Evolutionary conservation across 352 stramenopile species (phyloP).

Genomic region (Phytophthora rubi): DNA sequence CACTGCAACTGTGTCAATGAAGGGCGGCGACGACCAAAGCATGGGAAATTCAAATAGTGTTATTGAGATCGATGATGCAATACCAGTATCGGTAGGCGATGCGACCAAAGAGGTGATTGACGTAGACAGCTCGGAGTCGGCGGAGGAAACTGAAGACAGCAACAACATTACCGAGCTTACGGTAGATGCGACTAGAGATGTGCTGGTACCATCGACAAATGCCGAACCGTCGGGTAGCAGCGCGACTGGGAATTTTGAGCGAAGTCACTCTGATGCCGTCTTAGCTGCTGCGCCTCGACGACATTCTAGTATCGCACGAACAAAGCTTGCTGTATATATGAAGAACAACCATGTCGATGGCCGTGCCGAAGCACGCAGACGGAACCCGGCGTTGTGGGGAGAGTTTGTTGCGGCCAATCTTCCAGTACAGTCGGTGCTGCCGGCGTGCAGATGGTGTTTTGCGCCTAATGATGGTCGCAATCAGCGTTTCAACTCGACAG

Average conservation of each 20-base stretch:
- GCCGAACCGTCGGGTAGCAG: not conserved
- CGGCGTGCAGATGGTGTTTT: conserved; percentile 49
- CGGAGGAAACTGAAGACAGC: conserved; percentile 6
- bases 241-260: conserved; percentile 6
- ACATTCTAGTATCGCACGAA: conserved; percentile 8
- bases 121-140: conserved; percentile 11
- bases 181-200: not conserved
- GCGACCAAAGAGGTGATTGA: conserved; percentile 28
- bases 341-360: conserved; percentile 35
- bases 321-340: conserved; percentile 46
- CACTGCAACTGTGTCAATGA: not conserved
- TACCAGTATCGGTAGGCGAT: not conserved
- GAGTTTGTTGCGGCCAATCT: conserved; percentile 48
- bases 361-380: conserved; percentile 39
- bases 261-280: conserved; percentile 10
- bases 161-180: not conserved
- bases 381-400: conserved; percentile 48
- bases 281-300: conserved; percentile 6
- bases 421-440: conserved; percentile 20
- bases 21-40: conserved; percentile 2
- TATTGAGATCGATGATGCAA: not conserved
- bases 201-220: not conserved
- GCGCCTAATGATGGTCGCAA: conserved; percentile 47
- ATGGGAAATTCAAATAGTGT: not conserved
- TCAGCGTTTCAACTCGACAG: conserved; percentile 59